Evolutionary conservation across 2,329 filamentous ascomycete genomes (phyloP).

Genomic region (Raffaelea ambrosiae): DNA sequence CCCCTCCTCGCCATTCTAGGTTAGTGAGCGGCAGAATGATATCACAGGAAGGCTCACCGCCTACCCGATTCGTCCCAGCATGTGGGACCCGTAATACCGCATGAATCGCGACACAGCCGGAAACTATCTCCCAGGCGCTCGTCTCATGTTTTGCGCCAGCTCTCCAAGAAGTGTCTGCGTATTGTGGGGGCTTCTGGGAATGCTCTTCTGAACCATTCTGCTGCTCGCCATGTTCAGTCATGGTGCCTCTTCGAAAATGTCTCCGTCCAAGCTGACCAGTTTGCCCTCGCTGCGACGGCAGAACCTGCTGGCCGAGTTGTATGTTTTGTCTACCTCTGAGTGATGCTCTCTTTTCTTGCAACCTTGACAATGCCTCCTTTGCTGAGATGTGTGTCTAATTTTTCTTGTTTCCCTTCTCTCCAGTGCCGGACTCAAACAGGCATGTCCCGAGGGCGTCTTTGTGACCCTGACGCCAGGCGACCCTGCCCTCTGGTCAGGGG

Average conservation of each 20-base stretch:
- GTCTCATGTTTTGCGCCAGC: no score
- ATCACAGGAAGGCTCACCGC: no score
- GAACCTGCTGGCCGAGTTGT: constrained; percentile 78
- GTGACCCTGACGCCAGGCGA: constrained; percentile 76
- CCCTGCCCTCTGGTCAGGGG: constrained; percentile 77
- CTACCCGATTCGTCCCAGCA: no score
- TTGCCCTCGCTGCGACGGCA: constrained; percentile 59
- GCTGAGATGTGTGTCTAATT: constrained; percentile 7
- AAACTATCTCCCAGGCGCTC: no score
- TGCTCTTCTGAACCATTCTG: no score
- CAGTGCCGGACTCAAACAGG: constrained; percentile 72
- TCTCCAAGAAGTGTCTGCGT: no score
- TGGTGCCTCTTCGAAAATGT: constrained; percentile 25
- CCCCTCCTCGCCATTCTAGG: no score
- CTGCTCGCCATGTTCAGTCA: background rate
- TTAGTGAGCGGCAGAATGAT: no score
- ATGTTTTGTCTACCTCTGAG: constrained; percentile 21
- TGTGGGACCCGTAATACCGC: no score
- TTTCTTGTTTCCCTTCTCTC: background rate
- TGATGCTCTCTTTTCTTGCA: background rate
- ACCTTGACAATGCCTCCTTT: background rate
- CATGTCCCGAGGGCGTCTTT: constrained; percentile 79
- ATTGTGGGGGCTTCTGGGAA: no score
- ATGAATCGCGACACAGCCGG: no score
- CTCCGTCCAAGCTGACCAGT: constrained; percentile 32